phyloP scores from a whole-genome alignment of 225 moss, liverwort and hornwort genomes.

The Climacium dendroides region DNA sequence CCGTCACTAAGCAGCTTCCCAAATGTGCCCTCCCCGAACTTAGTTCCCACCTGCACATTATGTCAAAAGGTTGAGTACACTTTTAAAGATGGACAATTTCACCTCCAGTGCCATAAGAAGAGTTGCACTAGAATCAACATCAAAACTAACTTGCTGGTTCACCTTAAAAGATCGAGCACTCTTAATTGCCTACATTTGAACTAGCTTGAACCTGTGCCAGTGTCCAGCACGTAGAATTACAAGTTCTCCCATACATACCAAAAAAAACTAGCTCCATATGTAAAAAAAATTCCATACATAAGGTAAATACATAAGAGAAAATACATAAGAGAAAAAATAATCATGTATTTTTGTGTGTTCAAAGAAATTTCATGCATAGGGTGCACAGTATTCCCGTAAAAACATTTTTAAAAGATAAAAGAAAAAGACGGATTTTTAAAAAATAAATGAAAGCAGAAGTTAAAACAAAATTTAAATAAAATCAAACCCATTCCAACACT shows the following conservation, averaged over 20 bases:
- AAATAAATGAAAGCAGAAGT: neutral
- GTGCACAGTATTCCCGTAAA: neutral
- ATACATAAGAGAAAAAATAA: neutral
- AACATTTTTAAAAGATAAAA: neutral
- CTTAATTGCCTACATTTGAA: neutral
- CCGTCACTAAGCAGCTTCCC: constrained; percentile 82
- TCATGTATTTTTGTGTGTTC: neutral
- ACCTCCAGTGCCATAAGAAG: neutral
- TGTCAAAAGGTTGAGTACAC: neutral
- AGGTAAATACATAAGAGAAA: too few species aligned
- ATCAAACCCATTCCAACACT: neutral
- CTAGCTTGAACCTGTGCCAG: neutral
- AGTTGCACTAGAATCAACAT: neutral
- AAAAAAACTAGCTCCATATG: neutral
- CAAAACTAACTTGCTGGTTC: neutral
- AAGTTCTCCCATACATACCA: neutral
- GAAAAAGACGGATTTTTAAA: too few species aligned
- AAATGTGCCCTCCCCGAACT: constrained; percentile 83
- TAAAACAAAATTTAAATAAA: neutral
- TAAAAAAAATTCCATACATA: neutral
- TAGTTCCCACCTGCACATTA: constrained; percentile 65
- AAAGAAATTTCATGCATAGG: neutral
- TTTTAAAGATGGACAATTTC: neutral
- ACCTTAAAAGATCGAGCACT: neutral
- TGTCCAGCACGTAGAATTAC: neutral